A percentile compares a stretch with the other conserved stretches of the same genome.
phyloP scores from a whole-genome alignment of 148 eudicot genomes.

The Rhododendron ferrugineum region DNA sequence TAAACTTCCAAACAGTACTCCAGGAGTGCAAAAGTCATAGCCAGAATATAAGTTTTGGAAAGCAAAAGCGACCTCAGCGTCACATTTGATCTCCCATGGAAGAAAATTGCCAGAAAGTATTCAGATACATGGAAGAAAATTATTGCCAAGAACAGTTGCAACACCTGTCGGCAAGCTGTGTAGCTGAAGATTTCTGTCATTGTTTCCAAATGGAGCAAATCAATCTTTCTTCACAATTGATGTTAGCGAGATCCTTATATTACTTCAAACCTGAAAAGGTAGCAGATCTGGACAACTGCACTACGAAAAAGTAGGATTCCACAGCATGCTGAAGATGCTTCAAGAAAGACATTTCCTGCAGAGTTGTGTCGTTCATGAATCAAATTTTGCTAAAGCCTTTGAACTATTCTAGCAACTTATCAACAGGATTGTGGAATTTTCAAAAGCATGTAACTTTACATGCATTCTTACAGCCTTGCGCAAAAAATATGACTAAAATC shows the following conservation, averaged over 20 bases:
- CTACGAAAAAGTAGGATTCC: neutral
- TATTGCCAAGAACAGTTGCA: conserved; percentile 56
- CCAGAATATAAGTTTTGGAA: conserved; percentile 63
- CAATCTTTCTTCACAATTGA: conserved; percentile 1
- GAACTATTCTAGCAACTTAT: neutral
- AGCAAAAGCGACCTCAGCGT: conserved; percentile 61
- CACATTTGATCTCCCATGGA: conserved; percentile 76
- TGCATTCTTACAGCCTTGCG: neutral
- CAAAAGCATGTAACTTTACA: neutral
- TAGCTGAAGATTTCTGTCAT: conserved; percentile 53
- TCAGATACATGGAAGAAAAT: conserved; percentile 77
- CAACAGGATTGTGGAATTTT: neutral
- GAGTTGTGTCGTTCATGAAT: neutral
- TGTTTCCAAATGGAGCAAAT: conserved; percentile 17
- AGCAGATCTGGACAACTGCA: conserved; percentile 12
- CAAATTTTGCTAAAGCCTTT: neutral
- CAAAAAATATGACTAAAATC: neutral
- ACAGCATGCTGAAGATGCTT: conserved; percentile 12
- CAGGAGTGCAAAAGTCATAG: conserved; percentile 63
- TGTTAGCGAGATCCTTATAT: conserved; percentile 8
- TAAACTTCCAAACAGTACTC: conserved; percentile 60
- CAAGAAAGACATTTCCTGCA: conserved; percentile 28
- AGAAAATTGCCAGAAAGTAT: conserved; percentile 51
- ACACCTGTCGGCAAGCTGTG: conserved; percentile 65
- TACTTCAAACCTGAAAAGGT: conserved; percentile 30